A percentile compares a stretch with the other conserved stretches of the same genome.
Evolutionary conservation across 768 basidiomycete genomes (phyloP).

Genomic region (Tephrocybe sp.): DNA sequence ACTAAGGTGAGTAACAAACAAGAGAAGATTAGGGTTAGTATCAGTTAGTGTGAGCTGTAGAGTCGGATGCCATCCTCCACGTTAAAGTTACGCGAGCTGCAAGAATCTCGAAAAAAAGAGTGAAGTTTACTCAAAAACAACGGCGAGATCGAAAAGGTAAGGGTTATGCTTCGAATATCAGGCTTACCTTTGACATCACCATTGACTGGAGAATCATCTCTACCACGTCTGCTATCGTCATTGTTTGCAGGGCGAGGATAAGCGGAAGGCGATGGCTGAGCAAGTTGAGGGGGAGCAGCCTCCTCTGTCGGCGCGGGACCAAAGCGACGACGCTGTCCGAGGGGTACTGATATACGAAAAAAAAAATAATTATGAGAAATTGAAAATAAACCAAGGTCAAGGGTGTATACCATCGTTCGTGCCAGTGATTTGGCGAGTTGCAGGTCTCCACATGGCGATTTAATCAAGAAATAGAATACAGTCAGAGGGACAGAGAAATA

Average conservation of each 20-base stretch:
- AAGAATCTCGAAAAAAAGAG: constrained; percentile 14
- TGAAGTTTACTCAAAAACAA: constrained; percentile 20
- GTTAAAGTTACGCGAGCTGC: constrained; percentile 20
- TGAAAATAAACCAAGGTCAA: constrained; percentile 4
- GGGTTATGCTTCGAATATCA: constrained; percentile 14
- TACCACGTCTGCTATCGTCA: constrained; percentile 55
- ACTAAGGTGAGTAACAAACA: constrained; percentile 51
- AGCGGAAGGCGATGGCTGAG: constrained; percentile 83
- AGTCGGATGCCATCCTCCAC: constrained; percentile 29
- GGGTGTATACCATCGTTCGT: constrained; percentile 84
- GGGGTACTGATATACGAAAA: constrained; percentile 51
- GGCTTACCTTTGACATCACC: constrained; percentile 77
- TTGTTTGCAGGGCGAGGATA: constrained; percentile 67
- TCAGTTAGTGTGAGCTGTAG: constrained; percentile 38
- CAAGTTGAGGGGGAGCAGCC: constrained; percentile 76
- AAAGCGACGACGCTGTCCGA: constrained; percentile 88
- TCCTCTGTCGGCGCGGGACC: constrained; percentile 87
- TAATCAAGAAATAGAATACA: constrained; percentile 34
- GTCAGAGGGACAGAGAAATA: constrained; percentile 17
- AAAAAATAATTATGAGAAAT: constrained; percentile 14
- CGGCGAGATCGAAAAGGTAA: constrained; percentile 9
- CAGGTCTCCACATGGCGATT: constrained; percentile 78
- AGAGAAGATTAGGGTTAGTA: constrained; percentile 57
- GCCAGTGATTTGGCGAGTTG: constrained; percentile 86
- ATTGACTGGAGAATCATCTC: constrained; percentile 64